These are phyloP conservation scores for Trebouxia sp. DNA, from an alignment of 139 green algal genomes.

Conservation along the genomic window DNA sequence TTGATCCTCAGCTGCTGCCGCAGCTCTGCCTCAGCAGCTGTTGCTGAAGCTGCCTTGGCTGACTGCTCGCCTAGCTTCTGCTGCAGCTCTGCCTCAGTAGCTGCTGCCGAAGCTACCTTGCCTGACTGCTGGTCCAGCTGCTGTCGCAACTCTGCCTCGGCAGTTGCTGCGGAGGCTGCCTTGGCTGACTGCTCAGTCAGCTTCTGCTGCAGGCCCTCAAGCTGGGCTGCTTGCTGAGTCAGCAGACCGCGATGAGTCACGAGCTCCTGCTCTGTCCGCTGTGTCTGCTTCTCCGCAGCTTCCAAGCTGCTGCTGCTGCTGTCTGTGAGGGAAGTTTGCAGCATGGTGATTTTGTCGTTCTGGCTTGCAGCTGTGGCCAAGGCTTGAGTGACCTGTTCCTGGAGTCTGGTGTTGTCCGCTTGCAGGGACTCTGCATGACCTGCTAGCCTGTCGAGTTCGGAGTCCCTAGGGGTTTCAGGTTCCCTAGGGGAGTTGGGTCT, in stretches of 20 bases:
- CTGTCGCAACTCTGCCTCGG: neutral
- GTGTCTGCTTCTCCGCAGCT: neutral
- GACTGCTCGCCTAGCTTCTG: no score
- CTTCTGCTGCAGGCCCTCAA: neutral
- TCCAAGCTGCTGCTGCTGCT: neutral
- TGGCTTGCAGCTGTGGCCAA: neutral
- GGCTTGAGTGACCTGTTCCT: neutral
- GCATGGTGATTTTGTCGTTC: neutral
- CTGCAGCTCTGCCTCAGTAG: neutral
- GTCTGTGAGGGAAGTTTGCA: neutral
- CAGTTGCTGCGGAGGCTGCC: neutral
- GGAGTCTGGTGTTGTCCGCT: neutral
- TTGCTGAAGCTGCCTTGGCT: neutral
- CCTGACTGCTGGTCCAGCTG: neutral
- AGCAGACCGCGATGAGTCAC: neutral
- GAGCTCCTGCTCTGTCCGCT: neutral
- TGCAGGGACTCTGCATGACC: neutral
- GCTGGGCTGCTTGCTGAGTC: neutral
- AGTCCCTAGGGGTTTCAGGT: neutral
- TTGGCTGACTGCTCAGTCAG: neutral
- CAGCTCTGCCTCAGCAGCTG: neutral
- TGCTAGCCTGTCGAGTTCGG: neutral
- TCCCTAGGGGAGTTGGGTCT: neutral
- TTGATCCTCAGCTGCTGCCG: no score
- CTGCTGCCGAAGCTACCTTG: neutral